Evolutionary conservation across 2,329 filamentous ascomycete genomes (phyloP), one percentile per base, ranked within the genome.

Genomic region (Beauveria scarabaeidicola): DNA sequence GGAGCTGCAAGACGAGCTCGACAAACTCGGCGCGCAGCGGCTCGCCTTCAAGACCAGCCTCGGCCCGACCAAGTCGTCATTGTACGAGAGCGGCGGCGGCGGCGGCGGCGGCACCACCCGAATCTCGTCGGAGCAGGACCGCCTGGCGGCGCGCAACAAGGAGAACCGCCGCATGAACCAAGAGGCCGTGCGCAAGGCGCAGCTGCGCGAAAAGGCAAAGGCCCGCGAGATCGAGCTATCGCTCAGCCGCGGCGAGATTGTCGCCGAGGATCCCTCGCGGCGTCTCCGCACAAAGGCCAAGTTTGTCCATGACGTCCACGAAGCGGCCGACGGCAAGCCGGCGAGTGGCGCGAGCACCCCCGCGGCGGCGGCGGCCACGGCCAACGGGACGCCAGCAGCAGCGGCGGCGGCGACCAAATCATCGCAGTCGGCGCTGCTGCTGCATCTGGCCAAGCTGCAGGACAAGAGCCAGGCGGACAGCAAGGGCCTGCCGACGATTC

Each of bases 131-230:
- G 88, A 95, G 71, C 90, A 93, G 71, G 90, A 96, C 64, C 87
- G 89, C 29, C 81, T 97, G 25, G 89, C 90, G 0, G 83, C 88
- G 68, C 80, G 96, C 64, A 99, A 99, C 73, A 80, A 84, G 29
- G 85, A 89, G 69, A 97, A 96, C 73, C 87, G 93, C 63, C 85
- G 87, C 61, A 82, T 87, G 65, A 97, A 97, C 69, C 82, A 84
- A n/a, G 90, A 96, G 70, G 87, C 89, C 52, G 89, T 97, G n/a
- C 90, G 93, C 61, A 89, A 90, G 72, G 93, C 92, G 0, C 89
- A 97, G 70, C 79, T 96, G 59, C 87, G 88, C 65, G 94, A 99
- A 75, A 83, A 86, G 66, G 82, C 82, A 53, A 81, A 80, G 64
- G 78, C 78, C 66, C 83, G 82, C 64, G 82, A 82, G 71, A 80